Percentiles rank a stretch among this genome's conserved stretches.
These are phyloP conservation scores for Pichia deserticola DNA, from an alignment of 805 yeast genomes.

Conservation along the genomic window DNA sequence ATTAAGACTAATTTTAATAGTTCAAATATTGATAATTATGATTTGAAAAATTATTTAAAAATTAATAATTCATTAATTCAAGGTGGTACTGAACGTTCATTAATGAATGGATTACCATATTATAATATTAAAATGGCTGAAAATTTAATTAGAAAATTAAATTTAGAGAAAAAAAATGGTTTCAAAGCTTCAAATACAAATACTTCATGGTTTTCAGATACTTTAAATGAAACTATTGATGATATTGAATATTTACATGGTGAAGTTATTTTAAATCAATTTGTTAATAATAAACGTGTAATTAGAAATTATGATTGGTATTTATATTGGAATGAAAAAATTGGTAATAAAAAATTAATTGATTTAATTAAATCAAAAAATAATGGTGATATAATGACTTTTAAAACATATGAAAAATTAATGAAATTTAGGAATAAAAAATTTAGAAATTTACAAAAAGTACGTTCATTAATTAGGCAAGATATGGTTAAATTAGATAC, in stretches of 20 bases:
- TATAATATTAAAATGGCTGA: conserved; percentile 27
- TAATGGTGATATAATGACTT: not conserved
- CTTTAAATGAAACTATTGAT: conserved; percentile 30
- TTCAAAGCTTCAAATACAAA: conserved; percentile 18
- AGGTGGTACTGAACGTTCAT: conserved; percentile 15
- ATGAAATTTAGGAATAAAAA: not conserved
- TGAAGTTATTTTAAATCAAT: conserved; percentile 37
- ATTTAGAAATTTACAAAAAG: not conserved
- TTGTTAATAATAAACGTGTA: conserved; percentile 35
- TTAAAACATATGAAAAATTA: not conserved
- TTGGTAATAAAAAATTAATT: conserved; percentile 29
- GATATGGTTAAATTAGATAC: not conserved
- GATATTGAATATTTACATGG: conserved; percentile 46
- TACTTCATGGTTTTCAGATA: conserved; percentile 24
- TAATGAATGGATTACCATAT: conserved; percentile 37
- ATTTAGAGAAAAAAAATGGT: conserved; percentile 22
- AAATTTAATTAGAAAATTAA: conserved; percentile 18
- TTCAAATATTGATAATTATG: conserved; percentile 7
- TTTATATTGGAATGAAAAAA: conserved; percentile 38
- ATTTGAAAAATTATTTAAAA: conserved; percentile 4
- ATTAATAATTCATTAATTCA: not conserved
- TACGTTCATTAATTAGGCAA: not conserved
- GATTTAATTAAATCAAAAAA: conserved; percentile 3
- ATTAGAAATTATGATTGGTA: conserved; percentile 41
- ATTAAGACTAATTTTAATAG: conserved; percentile 11